Evolutionary conservation across 2,329 filamentous ascomycete species (phyloP).

Genomic region (Talaromyces amestolkiae): DNA sequence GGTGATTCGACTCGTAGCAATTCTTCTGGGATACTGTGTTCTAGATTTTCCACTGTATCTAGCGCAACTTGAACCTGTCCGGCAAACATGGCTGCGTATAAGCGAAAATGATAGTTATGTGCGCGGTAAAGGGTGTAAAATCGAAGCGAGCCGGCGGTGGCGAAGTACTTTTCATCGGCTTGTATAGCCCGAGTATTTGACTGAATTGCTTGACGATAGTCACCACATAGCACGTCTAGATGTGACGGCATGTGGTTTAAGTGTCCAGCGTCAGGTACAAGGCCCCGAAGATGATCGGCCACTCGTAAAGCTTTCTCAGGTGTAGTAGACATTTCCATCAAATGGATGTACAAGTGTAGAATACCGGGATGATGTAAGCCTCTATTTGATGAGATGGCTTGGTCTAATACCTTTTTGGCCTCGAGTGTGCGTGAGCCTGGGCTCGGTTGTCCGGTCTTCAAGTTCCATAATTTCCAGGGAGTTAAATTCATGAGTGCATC

Average conservation of each 20-base stretch:
- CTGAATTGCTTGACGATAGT: constrained; percentile 63
- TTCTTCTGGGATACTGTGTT: constrained; percentile 59
- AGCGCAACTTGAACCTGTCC: constrained; percentile 62
- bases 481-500: constrained; percentile 66
- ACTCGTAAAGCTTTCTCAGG: constrained; percentile 61
- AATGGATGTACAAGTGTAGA: constrained; percentile 72
- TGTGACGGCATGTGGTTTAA: constrained; percentile 73
- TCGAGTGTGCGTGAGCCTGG: constrained; percentile 57
- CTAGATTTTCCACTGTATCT: constrained; percentile 56
- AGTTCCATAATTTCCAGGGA: constrained; percentile 64
- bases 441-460: constrained; percentile 57
- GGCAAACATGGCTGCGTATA: constrained; percentile 73
- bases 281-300: constrained; percentile 59
- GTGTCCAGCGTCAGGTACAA: constrained; percentile 67
- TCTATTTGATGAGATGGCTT: constrained; percentile 14
- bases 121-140: constrained; percentile 73
- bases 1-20: constrained; percentile 45
- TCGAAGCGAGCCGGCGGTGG: constrained; percentile 57
- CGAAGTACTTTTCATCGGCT: constrained; percentile 65
- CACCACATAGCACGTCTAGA: constrained; percentile 67
- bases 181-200: constrained; percentile 64
- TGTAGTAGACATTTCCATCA: constrained; percentile 70
- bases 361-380: constrained; percentile 64
- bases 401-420: constrained; percentile 58
- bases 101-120: constrained; percentile 69